Percentiles rank a stretch among this genome's conserved stretches.
phyloP scores from a whole-genome alignment of 345 rosid species.

The Eucalyptus shirleyi region DNA sequence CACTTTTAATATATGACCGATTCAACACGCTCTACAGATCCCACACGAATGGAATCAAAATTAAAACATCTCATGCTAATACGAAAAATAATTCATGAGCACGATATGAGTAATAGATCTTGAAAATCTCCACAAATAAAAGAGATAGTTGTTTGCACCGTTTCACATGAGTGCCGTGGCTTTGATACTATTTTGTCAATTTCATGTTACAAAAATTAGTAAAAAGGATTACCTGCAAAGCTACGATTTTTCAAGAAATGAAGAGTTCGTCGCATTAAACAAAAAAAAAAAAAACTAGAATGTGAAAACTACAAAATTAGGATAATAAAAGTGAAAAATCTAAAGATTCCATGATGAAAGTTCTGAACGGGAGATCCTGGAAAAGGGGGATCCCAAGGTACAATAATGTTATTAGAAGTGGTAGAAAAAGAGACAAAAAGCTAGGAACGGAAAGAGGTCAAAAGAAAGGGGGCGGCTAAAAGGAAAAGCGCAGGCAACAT shows the following conservation, averaged over 20 bases:
- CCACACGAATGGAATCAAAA: background rate
- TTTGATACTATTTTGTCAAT: background rate
- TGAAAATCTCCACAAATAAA: background rate
- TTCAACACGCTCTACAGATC: background rate
- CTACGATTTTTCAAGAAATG: background rate
- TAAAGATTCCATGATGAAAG: background rate
- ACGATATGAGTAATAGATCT: accelerated
- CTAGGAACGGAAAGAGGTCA: background rate
- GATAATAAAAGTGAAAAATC: background rate
- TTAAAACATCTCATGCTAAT: background rate
- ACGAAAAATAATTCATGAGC: no score
- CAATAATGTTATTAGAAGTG: background rate
- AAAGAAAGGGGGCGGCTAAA: background rate
- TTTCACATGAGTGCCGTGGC: accelerated
- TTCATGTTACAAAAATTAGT: background rate
- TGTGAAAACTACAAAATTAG: background rate
- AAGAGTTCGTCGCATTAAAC: accelerated
- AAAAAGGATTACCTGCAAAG: background rate
- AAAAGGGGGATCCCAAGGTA: background rate
- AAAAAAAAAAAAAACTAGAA: background rate
- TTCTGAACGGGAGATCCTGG: background rate
- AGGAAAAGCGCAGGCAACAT: accelerated
- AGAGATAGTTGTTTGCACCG: background rate
- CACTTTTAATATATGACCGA: accelerated
- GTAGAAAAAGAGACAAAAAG: background rate